Percentiles rank a stretch among this genome's conserved stretches.
These are phyloP conservation scores for Aspergillus pseudotamarii DNA, from an alignment of 2,329 filamentous ascomycete genomes.

Conservation along the genomic window DNA sequence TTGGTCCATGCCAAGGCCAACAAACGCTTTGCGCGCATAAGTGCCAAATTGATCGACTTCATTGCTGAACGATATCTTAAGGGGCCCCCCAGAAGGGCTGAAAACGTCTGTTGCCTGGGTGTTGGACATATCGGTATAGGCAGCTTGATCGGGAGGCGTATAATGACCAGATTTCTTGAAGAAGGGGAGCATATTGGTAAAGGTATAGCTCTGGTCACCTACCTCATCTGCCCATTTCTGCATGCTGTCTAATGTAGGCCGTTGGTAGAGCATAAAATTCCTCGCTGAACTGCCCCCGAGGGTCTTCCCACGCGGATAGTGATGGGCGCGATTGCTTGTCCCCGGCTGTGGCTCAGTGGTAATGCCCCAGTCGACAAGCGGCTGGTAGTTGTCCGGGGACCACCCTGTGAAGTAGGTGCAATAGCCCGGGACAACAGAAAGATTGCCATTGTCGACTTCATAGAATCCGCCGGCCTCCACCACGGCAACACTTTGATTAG, in stretches of 20 bases:
- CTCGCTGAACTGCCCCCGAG: constrained; percentile 28
- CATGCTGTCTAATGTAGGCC: constrained; percentile 33
- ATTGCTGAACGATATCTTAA: constrained; percentile 37
- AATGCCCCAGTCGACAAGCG: constrained; percentile 32
- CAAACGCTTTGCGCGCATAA: constrained; percentile 29
- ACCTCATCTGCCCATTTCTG: constrained; percentile 41
- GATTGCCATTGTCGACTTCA: constrained; percentile 36
- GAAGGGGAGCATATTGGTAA: constrained; percentile 30
- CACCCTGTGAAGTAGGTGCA: constrained; percentile 23
- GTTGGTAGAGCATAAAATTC: constrained; percentile 31
- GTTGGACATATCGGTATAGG: constrained; percentile 28
- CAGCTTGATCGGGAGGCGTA: constrained; percentile 26
- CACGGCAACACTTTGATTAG: constrained; percentile 30
- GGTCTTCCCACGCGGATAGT: constrained; percentile 32
- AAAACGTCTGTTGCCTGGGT: constrained; percentile 26
- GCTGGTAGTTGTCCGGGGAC: constrained; percentile 24
- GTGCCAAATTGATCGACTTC: constrained; percentile 30
- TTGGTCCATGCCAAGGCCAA: constrained; percentile 30
- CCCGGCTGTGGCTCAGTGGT: constrained; percentile 24
- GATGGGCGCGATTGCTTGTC: constrained; percentile 13
- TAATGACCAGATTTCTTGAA: constrained; percentile 31
- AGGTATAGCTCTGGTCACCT: constrained; percentile 35
- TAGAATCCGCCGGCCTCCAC: constrained; percentile 38
- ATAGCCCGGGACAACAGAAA: constrained; percentile 30
- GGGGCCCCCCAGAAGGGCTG: constrained; percentile 26